These are phyloP conservation scores for Fusarium protoensiforme DNA, from an alignment of 2,329 filamentous ascomycete species.

Conservation along the genomic window DNA sequence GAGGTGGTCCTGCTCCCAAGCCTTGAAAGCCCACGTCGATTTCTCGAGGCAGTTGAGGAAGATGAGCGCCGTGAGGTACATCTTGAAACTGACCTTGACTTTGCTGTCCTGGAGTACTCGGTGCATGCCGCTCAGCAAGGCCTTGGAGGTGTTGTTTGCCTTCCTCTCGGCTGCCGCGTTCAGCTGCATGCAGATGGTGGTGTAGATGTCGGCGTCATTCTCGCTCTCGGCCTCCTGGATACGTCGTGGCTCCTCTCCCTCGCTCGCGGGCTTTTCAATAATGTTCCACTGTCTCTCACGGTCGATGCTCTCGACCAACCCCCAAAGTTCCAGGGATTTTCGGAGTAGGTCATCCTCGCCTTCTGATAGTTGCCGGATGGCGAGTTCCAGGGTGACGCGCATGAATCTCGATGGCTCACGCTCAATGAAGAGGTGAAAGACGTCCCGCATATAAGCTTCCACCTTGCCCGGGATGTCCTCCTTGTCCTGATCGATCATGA, in stretches of 20 bases:
- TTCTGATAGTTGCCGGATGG: conserved; percentile 57
- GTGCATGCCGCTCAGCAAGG: conserved; percentile 69
- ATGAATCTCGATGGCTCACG: conserved; percentile 71
- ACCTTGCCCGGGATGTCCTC: conserved; percentile 70
- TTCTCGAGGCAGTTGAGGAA: conserved; percentile 75
- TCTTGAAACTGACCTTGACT: conserved; percentile 67
- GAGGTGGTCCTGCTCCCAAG: conserved; percentile 72
- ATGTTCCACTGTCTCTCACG: conserved; percentile 72
- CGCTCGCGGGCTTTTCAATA: conserved; percentile 57
- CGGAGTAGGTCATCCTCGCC: conserved; percentile 66
- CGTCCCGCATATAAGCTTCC: conserved; percentile 69
- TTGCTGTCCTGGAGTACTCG: conserved; percentile 70
- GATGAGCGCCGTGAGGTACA: conserved; percentile 71
- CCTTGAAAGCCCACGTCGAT: conserved; percentile 75
- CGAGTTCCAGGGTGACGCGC: conserved; percentile 67
- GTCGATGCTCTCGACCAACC: conserved; percentile 73
- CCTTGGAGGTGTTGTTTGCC: conserved; percentile 68
- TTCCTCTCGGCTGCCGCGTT: conserved; percentile 73
- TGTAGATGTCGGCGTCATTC: conserved; percentile 67
- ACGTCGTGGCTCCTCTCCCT: conserved; percentile 54
- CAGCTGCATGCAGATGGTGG: conserved; percentile 71
- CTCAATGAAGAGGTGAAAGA: conserved; percentile 67
- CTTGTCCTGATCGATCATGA: conserved; percentile 70
- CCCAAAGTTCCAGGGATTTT: conserved; percentile 72
- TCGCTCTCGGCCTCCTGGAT: conserved; percentile 62